A percentile compares a stretch with the other conserved stretches of the same genome.
Conservation (phyloP, 176 grass and related monocot species). For the Phyllostachys edulis region DNA sequence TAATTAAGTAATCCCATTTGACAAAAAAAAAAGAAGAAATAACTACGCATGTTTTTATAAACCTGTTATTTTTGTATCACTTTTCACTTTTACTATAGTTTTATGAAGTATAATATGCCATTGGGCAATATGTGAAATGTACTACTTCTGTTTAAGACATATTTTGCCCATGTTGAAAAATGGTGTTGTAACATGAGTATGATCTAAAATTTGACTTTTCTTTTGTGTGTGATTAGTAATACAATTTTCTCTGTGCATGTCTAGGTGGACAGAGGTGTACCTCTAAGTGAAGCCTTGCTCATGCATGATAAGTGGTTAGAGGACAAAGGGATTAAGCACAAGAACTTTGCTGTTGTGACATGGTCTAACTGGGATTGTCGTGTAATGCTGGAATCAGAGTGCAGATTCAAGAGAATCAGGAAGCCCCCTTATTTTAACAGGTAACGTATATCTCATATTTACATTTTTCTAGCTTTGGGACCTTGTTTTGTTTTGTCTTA, state of each 20-base stretch:
- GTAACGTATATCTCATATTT: constrained; percentile 35
- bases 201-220: background rate
- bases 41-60: background rate
- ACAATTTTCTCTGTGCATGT: constrained; percentile 19
- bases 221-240: constrained; percentile 3
- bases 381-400: constrained; percentile 90
- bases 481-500: constrained; percentile 8
- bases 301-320: constrained; percentile 99
- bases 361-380: constrained; percentile 98
- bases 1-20: constrained; percentile 12
- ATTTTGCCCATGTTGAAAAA: background rate
- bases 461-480: background rate
- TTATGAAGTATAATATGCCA: constrained; percentile 1
- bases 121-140: background rate
- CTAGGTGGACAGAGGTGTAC: constrained; percentile 95
- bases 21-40: background rate
- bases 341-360: constrained; percentile 83
- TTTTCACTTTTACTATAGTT: background rate
- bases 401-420: constrained; percentile 87
- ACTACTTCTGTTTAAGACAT: background rate
- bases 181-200: background rate
- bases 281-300: constrained; percentile 88
- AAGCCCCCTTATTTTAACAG: constrained; percentile 96
- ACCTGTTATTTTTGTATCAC: background rate
- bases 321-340: constrained; percentile 95